A percentile compares a stretch with the other conserved stretches of the same genome.
Evolutionary conservation across 495 filamentous ascomycete genomes (phyloP).

Genomic region (Tirmania nivea): DNA sequence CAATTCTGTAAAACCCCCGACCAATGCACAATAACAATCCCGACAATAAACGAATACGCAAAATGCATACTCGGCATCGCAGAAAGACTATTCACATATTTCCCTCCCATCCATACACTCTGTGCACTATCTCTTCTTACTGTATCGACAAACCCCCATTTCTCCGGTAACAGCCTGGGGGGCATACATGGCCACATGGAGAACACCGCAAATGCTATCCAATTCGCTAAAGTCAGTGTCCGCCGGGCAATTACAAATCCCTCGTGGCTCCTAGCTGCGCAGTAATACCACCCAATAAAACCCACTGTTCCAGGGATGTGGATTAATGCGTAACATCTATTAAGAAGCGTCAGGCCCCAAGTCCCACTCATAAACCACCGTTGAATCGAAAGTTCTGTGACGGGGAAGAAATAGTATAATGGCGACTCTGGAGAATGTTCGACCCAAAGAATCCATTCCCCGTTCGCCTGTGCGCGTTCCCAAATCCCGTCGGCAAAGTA

Average conservation of each 20-base stretch:
- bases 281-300: slow-evolving; percentile 48
- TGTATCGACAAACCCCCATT: slow-evolving; percentile 41
- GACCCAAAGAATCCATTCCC: slow-evolving; percentile 36
- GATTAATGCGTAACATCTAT: slow-evolving; percentile 40
- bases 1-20: too few relatives aligned
- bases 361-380: slow-evolving; percentile 38
- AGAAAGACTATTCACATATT: slow-evolving; percentile 36
- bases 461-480: slow-evolving; percentile 43
- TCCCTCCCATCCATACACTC: slow-evolving; percentile 35
- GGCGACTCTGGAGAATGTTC: slow-evolving; percentile 29
- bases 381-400: slow-evolving; percentile 34
- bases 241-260: slow-evolving; percentile 36
- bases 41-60: slow-evolving; percentile 56
- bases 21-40: slow-evolving; percentile 19
- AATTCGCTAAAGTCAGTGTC: slow-evolving; percentile 42
- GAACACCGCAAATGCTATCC: slow-evolving; percentile 38
- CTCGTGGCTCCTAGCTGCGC: slow-evolving; percentile 31
- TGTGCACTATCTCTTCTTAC: slow-evolving; percentile 40
- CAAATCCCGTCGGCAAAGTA: slow-evolving; percentile 42
- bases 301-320: slow-evolving; percentile 47
- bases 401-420: slow-evolving; percentile 33
- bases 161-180: slow-evolving; percentile 35
- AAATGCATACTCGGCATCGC: slow-evolving; percentile 66
- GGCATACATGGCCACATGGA: slow-evolving; percentile 44
- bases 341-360: slow-evolving; percentile 34